Conservation (phyloP, 2,329 filamentous ascomycete genomes). For the Trichoderma sp. region DNA sequence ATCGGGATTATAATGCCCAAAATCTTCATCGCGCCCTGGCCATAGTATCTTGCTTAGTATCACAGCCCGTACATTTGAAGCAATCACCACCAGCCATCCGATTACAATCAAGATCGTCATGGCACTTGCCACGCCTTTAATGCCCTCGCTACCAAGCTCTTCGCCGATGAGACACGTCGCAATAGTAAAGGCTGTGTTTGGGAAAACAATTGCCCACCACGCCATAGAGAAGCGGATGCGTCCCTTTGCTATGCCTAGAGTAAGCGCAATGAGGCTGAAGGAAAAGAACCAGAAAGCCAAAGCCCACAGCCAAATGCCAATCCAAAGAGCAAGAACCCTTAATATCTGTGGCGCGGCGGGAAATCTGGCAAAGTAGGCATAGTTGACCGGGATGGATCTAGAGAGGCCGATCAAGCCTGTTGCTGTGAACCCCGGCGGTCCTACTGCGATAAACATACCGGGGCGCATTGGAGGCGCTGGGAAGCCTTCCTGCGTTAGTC, state of each 20-base stretch:
- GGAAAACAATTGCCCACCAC: slow-evolving; percentile 6
- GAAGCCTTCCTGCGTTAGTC: neutral
- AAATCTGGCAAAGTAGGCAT: neutral
- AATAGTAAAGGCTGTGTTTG: neutral
- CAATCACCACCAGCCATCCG: too few relatives aligned
- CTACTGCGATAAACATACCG: neutral
- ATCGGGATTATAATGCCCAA: too few relatives aligned
- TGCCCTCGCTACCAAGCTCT: neutral
- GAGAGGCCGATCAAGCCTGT: neutral
- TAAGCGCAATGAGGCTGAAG: neutral
- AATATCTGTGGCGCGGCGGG: neutral
- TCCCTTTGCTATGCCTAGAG: neutral
- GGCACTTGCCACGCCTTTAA: too few relatives aligned
- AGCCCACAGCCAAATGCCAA: neutral
- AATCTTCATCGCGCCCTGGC: too few relatives aligned
- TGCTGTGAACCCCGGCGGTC: neutral
- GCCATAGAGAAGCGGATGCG: slow-evolving; percentile 1
- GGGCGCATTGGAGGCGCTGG: slow-evolving; percentile 1
- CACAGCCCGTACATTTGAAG: too few relatives aligned
- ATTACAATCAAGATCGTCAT: too few relatives aligned
- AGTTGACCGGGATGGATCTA: neutral
- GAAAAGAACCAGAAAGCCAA: too few relatives aligned
- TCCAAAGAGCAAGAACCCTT: neutral
- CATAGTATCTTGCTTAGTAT: too few relatives aligned
- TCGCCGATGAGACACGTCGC: neutral